Evolutionary conservation across 2,329 filamentous ascomycete species (phyloP).

Genomic region (Pseudogymnoascus sp.): DNA sequence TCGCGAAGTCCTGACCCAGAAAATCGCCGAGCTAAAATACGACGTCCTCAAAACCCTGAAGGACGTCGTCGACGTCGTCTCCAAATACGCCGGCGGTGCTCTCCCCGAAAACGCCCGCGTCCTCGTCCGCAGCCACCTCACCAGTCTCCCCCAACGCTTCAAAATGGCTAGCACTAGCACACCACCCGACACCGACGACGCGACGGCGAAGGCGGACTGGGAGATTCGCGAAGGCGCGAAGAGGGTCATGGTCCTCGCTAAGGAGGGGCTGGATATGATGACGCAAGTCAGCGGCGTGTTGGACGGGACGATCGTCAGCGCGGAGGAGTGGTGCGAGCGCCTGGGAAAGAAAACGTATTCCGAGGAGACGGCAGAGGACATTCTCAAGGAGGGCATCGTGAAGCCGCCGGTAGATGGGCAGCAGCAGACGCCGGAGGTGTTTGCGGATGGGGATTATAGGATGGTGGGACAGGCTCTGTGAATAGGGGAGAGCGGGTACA

Average conservation of each 20-base stretch:
- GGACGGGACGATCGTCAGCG: constrained; percentile 81
- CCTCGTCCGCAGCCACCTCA: constrained; percentile 76
- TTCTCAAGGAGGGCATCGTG: neutral
- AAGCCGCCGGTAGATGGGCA: neutral
- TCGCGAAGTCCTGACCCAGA: constrained; percentile 22
- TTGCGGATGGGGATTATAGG: neutral
- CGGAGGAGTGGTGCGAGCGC: constrained; percentile 83
- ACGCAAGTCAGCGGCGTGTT: constrained; percentile 81
- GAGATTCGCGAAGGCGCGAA: constrained; percentile 55
- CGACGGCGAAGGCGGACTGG: constrained; percentile 34
- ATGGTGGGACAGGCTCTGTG: neutral
- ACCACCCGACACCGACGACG: constrained; percentile 26
- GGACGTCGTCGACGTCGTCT: constrained; percentile 75
- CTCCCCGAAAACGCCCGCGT: constrained; percentile 81
- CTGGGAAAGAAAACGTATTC: constrained; percentile 45
- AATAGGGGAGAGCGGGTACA: neutral
- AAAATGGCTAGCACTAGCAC: constrained; percentile 56
- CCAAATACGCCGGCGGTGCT: constrained; percentile 83
- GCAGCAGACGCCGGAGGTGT: neutral
- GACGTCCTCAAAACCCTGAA: constrained; percentile 75
- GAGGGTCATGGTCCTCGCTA: constrained; percentile 75
- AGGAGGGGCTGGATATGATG: constrained; percentile 92
- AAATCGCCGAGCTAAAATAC: constrained; percentile 58
- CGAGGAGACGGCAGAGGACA: neutral
- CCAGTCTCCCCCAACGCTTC: constrained; percentile 78